Conservation (phyloP, 2,329 filamentous ascomycete species). For the Cercospora janseana region DNA sequence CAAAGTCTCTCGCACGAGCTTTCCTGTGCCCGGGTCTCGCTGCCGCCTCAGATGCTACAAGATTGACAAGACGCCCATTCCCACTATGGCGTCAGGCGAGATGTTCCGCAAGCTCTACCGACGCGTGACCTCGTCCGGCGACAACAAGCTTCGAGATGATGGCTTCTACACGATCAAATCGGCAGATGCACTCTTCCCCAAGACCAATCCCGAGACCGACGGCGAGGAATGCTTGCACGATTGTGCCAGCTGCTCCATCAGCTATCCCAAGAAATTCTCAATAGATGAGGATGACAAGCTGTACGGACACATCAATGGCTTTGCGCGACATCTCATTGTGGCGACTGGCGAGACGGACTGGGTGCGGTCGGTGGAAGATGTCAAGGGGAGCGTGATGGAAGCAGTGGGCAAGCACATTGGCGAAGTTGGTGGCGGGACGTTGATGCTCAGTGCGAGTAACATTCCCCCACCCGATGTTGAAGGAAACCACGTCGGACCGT, state of each 20-base stretch:
- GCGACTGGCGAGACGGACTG: conserved; percentile 96
- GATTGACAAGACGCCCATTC: not conserved
- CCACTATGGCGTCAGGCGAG: conserved; percentile 6
- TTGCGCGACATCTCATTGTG: conserved; percentile 85
- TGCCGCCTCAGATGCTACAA: conserved; percentile 8
- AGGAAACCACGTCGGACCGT: conserved; percentile 53
- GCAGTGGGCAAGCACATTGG: conserved; percentile 44
- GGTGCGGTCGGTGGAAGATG: conserved; percentile 83
- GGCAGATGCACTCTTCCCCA: conserved; percentile 64
- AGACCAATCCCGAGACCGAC: conserved; percentile 71
- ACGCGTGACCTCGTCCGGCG: conserved; percentile 11
- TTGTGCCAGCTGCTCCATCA: conserved; percentile 75
- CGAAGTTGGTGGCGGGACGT: conserved; percentile 49
- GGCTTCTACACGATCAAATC: conserved; percentile 51
- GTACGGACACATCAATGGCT: conserved; percentile 82
- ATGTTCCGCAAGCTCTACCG: conserved; percentile 23
- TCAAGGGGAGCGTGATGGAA: conserved; percentile 64
- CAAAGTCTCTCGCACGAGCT: no score
- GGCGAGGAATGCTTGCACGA: conserved; percentile 87
- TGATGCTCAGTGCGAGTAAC: conserved; percentile 91
- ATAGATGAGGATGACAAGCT: conserved; percentile 75
- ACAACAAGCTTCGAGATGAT: conserved; percentile 31
- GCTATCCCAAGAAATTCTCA: conserved; percentile 70
- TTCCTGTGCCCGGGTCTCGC: not conserved
- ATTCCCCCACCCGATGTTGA: conserved; percentile 72